Conservation (phyloP, 1,284 basidiomycete genomes). For the Schizophyllum commune region DNA sequence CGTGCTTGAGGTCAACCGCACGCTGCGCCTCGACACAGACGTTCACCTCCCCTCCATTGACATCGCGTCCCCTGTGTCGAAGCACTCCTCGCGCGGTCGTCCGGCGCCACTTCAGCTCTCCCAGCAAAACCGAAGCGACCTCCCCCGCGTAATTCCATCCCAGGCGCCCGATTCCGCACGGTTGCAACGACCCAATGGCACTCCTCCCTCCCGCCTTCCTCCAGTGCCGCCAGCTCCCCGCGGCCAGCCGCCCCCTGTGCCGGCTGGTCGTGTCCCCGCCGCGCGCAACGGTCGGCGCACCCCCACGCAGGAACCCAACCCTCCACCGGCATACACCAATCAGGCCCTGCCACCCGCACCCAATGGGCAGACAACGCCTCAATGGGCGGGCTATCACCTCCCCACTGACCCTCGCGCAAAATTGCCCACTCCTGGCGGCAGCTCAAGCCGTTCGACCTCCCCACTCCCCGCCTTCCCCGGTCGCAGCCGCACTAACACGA, state of each 20-base stretch:
- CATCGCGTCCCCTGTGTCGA: conserved; percentile 31
- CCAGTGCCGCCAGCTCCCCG: conserved; percentile 63
- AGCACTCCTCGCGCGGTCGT: conserved; percentile 28
- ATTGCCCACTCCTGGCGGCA: conserved; percentile 15
- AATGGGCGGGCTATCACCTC: conserved; percentile 47
- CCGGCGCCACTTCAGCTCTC: conserved; percentile 64
- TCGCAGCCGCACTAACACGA: conserved; percentile 19
- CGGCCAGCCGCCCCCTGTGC: conserved; percentile 53
- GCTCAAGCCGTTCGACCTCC: conserved; percentile 44
- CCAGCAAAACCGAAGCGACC: conserved; percentile 40
- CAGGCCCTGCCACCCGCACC: conserved; percentile 49
- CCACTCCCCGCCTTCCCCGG: conserved; percentile 40
- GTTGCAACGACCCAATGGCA: conserved; percentile 24
- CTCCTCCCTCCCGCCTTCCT: conserved; percentile 44
- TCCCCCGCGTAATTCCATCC: conserved; percentile 50
- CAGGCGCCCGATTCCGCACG: conserved; percentile 46
- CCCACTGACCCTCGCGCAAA: conserved; percentile 50
- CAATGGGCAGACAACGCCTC: conserved; percentile 29
- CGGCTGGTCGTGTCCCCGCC: conserved; percentile 23
- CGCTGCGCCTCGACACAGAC: conserved; percentile 1
- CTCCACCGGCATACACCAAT: conserved; percentile 38
- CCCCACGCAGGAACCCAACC: conserved; percentile 39
- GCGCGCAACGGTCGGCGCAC: conserved; percentile 40
- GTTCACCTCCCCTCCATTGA: conserved; percentile 19
- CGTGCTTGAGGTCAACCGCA: conserved; percentile 14